These are phyloP conservation scores for Xylaria sp. DNA, from an alignment of 2,329 filamentous ascomycete genomes.

Conservation along the genomic window DNA sequence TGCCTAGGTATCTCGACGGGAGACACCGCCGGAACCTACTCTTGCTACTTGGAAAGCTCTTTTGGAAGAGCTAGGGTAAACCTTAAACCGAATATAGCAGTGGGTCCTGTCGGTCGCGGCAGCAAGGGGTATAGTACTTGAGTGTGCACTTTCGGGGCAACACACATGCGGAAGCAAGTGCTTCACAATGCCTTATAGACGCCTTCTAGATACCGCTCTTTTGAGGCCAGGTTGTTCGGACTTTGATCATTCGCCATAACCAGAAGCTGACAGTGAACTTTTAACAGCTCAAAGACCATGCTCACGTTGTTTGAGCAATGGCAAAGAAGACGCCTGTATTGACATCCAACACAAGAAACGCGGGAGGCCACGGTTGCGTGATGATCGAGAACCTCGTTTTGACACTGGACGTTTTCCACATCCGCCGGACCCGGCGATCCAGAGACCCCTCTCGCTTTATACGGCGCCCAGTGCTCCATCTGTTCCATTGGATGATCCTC, in stretches of 20 bases:
- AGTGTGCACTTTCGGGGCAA: not conserved
- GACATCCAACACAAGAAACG: constrained; percentile 90
- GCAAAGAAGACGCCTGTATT: constrained; percentile 82
- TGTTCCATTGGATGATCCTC: constrained; percentile 59
- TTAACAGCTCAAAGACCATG: constrained; percentile 77
- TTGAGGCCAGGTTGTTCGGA: not conserved
- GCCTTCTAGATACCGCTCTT: not conserved
- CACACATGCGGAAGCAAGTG: constrained; percentile 34
- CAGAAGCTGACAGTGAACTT: constrained; percentile 50
- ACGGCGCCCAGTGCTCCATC: constrained; percentile 57
- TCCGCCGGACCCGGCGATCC: constrained; percentile 58
- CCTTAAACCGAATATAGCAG: not conserved
- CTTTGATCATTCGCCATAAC: constrained; percentile 6
- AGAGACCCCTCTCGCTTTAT: constrained; percentile 65
- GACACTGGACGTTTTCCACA: constrained; percentile 62
- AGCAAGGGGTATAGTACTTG: not conserved
- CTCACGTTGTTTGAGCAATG: constrained; percentile 79
- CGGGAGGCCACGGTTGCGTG: constrained; percentile 79
- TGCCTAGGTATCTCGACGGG: not conserved
- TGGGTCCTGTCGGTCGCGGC: not conserved
- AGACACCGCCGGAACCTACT: not conserved
- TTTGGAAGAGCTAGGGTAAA: not conserved
- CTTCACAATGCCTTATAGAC: constrained; percentile 6
- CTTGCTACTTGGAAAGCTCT: not conserved
- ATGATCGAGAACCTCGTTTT: constrained; percentile 72